Conservation (phyloP, 495 filamentous ascomycete species). For the Daldinia childiae region DNA sequence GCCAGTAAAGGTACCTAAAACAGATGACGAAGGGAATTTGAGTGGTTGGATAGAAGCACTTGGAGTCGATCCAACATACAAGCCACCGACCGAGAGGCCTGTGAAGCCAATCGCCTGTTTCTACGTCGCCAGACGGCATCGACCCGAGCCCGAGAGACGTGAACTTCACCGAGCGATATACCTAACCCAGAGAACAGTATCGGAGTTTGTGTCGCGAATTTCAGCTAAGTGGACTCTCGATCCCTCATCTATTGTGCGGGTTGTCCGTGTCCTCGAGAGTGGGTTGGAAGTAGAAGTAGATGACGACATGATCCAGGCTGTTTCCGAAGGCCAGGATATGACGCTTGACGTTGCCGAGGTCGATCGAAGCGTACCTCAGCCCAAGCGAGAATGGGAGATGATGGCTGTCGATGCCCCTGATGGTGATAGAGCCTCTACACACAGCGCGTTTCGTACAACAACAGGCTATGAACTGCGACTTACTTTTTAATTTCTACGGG, state of each 20-base stretch:
- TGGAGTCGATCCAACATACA: constrained; percentile 86
- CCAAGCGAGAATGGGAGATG: constrained; percentile 63
- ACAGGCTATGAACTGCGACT: constrained; percentile 59
- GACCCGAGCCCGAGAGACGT: constrained; percentile 60
- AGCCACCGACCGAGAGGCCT: constrained; percentile 76
- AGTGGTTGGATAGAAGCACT: constrained; percentile 91
- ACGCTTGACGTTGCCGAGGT: constrained; percentile 60
- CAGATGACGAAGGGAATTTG: constrained; percentile 63
- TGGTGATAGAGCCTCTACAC: constrained; percentile 48
- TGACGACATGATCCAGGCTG: constrained; percentile 86
- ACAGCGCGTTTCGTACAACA: constrained; percentile 48
- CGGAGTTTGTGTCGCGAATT: constrained; percentile 74
- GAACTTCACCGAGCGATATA: constrained; percentile 89
- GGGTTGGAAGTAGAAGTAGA: constrained; percentile 88
- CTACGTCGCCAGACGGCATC: constrained; percentile 74
- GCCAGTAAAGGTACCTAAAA: constrained; percentile 57
- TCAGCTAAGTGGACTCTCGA: constrained; percentile 83
- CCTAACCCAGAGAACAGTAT: constrained; percentile 75
- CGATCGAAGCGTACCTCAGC: constrained; percentile 41
- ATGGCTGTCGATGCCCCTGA: constrained; percentile 58
- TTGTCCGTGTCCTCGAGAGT: constrained; percentile 72
- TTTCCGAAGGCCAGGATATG: constrained; percentile 94
- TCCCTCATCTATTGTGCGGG: constrained; percentile 70
- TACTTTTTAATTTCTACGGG: constrained; percentile 51
- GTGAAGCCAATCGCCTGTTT: constrained; percentile 86